Conservation (phyloP, 371 early-diverging fungal species). For the Actinomucor elegans region DNA sequence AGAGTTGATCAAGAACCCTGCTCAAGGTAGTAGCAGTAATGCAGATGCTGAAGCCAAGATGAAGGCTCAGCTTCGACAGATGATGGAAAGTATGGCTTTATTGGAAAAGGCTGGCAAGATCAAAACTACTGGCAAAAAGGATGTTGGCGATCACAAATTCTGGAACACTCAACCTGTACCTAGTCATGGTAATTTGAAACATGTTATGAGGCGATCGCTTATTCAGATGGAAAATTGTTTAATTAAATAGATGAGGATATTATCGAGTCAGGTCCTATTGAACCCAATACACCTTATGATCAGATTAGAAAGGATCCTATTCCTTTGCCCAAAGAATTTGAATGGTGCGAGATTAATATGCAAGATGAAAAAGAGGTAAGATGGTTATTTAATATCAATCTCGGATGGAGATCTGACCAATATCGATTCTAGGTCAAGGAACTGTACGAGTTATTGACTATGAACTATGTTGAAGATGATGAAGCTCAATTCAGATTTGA, state of each 20-base stretch:
- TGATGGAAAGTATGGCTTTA: slow-evolving; percentile 42
- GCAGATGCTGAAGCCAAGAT: slow-evolving; percentile 25
- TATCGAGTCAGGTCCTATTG: slow-evolving; percentile 79
- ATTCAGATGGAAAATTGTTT: neutral
- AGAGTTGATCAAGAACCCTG: slow-evolving; percentile 6
- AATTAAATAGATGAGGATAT: slow-evolving; percentile 59
- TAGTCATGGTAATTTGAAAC: slow-evolving; percentile 53
- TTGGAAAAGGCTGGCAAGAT: slow-evolving; percentile 30
- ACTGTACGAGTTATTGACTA: slow-evolving; percentile 80
- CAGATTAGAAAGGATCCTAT: slow-evolving; percentile 85
- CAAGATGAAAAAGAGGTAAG: slow-evolving; percentile 72
- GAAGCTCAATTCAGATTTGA: slow-evolving; percentile 95
- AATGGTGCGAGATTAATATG: slow-evolving; percentile 86
- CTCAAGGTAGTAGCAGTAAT: neutral
- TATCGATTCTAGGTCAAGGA: slow-evolving; percentile 76
- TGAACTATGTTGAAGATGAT: slow-evolving; percentile 96
- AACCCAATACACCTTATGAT: slow-evolving; percentile 72
- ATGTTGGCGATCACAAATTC: slow-evolving; percentile 78
- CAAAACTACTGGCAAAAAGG: slow-evolving; percentile 34
- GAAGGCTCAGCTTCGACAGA: slow-evolving; percentile 31
- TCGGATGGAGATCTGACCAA: neutral
- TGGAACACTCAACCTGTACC: slow-evolving; percentile 98
- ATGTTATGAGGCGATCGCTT: neutral
- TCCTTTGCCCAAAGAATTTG: slow-evolving; percentile 83
- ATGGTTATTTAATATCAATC: neutral